Conservation (phyloP, 176 grass and related monocot genomes). For the Cymbopogon citratus region DNA sequence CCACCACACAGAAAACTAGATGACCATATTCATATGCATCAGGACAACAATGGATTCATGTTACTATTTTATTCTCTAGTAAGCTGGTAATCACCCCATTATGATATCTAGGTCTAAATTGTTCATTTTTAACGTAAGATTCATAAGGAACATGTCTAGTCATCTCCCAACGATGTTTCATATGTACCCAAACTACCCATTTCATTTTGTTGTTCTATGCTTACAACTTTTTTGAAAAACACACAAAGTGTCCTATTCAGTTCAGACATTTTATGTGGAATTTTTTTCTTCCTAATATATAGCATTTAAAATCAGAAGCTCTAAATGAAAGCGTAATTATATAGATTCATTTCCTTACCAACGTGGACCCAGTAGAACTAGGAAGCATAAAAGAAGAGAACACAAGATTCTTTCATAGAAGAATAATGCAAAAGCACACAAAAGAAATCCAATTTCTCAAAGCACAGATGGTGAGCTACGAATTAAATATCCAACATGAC, state of each 20-base stretch:
- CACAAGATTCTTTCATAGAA: background rate
- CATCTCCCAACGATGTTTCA: background rate
- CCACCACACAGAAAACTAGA: too few relatives aligned
- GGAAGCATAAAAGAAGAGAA: background rate
- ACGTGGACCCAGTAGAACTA: background rate
- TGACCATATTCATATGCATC: too few relatives aligned
- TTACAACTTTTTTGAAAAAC: background rate
- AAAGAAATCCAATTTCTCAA: background rate
- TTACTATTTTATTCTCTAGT: background rate
- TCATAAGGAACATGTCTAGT: background rate
- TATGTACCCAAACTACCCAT: background rate
- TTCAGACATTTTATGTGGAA: background rate
- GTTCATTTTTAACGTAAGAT: background rate
- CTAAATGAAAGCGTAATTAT: background rate
- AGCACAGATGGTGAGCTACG: background rate
- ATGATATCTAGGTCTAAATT: background rate
- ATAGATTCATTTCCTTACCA: background rate
- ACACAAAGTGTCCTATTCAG: too few relatives aligned
- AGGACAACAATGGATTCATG: too few relatives aligned
- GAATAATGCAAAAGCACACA: background rate
- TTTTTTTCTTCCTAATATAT: background rate
- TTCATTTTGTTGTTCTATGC: background rate
- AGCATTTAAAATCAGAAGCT: background rate
- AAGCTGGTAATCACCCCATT: background rate
- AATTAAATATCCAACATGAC: background rate